Evolutionary conservation across 1,139 yeast species (phyloP).

Genomic region (Blastobotrys malaysiensis): DNA sequence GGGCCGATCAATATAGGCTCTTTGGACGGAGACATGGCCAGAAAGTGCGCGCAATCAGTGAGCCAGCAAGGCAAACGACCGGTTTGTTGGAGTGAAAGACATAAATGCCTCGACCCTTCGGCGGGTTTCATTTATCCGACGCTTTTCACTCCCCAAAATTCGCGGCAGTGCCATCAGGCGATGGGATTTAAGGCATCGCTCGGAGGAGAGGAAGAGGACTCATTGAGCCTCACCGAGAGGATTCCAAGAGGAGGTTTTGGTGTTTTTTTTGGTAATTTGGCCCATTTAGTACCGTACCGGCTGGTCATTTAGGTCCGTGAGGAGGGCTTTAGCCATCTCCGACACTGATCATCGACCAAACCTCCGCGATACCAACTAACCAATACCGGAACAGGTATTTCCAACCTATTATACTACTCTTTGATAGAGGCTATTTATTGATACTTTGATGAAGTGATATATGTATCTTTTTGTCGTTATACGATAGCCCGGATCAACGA

Average conservation of each 20-base stretch:
- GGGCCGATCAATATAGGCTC: slow-evolving; percentile 11
- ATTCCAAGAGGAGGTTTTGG: no score
- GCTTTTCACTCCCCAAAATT: not conserved
- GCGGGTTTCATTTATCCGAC: not conserved
- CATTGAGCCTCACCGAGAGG: no score
- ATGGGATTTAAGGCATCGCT: not conserved
- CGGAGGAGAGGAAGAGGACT: no score
- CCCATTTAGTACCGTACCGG: not conserved
- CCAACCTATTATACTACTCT: no score
- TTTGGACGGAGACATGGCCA: not conserved
- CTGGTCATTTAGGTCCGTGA: not conserved
- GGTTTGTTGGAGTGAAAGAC: not conserved
- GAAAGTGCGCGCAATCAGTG: no score
- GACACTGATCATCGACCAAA: not conserved
- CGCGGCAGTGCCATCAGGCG: not conserved
- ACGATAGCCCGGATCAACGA: not conserved
- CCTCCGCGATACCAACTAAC: not conserved
- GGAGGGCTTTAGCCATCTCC: not conserved
- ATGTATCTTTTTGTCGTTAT: no score
- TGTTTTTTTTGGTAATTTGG: not conserved
- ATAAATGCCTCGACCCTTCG: not conserved
- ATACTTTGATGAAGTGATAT: no score
- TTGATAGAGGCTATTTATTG: no score
- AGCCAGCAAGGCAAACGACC: not conserved
- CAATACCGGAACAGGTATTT: no score